Conservation (phyloP, 441 rosid genomes). For the Euphorbia schlechtendalii region DNA sequence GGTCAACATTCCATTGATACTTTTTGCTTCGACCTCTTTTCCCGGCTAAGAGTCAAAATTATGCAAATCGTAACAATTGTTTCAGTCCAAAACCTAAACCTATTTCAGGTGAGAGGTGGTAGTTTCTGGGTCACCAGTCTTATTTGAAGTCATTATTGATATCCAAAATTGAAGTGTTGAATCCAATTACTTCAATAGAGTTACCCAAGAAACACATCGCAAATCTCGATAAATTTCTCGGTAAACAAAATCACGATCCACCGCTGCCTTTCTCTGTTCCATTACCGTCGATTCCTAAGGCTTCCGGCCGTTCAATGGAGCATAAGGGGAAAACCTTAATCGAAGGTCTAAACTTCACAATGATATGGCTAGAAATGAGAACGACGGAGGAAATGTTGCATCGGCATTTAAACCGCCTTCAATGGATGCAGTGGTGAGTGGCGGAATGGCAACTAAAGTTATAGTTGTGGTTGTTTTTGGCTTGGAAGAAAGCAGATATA, state of each 20-base stretch:
- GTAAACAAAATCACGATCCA: conserved; percentile 23
- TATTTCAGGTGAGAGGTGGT: conserved; percentile 30
- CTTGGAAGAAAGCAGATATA: too few relatives aligned
- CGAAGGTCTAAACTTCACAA: conserved; percentile 45
- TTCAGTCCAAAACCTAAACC: conserved; percentile 36
- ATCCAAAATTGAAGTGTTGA: conserved; percentile 9
- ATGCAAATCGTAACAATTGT: conserved; percentile 43
- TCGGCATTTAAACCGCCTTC: conserved; percentile 51
- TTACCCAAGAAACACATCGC: conserved; percentile 44
- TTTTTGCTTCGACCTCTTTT: neutral
- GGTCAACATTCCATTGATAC: conserved; percentile 9
- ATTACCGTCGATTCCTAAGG: conserved; percentile 16
- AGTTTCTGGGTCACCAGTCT: conserved; percentile 38
- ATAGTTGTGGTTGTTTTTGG: too few relatives aligned
- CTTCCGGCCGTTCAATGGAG: conserved; percentile 21
- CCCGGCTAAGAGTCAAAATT: neutral
- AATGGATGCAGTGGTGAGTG: too few relatives aligned
- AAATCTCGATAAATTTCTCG: conserved; percentile 64
- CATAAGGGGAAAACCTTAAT: conserved; percentile 30
- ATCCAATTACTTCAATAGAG: conserved; percentile 19
- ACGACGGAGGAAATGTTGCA: conserved; percentile 89
- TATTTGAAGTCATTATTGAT: conserved; percentile 33
- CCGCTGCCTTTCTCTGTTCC: conserved; percentile 6
- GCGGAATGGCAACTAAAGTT: too few relatives aligned
- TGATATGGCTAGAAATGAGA: conserved; percentile 75